Evolutionary conservation across 31 red algal species (phyloP).

Genomic region (Endocladia muricata): DNA sequence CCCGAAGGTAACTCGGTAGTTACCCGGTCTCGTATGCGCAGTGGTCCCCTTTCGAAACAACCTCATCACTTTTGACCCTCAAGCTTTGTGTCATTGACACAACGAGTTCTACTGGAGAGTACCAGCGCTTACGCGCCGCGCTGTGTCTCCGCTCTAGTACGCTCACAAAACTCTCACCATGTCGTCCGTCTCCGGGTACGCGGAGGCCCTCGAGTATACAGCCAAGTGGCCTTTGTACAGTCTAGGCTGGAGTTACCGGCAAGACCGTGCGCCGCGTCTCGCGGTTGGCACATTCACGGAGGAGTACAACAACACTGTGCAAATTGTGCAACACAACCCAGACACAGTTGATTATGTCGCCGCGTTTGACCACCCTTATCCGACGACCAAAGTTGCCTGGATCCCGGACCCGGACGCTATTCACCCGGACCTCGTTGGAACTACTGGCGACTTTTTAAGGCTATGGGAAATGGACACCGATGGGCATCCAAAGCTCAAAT

Average conservation of each 20-base stretch:
- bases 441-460: conserved; percentile 85
- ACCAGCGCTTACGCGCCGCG: too few species aligned
- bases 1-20: too few species aligned
- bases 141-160: too few species aligned
- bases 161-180: conserved; percentile 25
- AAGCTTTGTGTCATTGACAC: too few species aligned
- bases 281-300: conserved; percentile 78
- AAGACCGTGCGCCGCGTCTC: conserved; percentile 43
- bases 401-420: conserved; percentile 70
- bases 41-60: too few species aligned
- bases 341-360: conserved; percentile 28
- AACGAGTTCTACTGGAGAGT: too few species aligned
- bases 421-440: conserved; percentile 67
- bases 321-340: conserved; percentile 59
- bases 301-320: conserved; percentile 80
- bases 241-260: conserved; percentile 46
- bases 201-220: conserved; percentile 36
- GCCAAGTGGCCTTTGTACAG: conserved; percentile 48
- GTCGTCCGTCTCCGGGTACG: conserved; percentile 24
- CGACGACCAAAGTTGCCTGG: conserved; percentile 86
- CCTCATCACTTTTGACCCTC: too few species aligned
- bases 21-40: too few species aligned
- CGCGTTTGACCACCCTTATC: conserved; percentile 71
- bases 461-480: conserved; percentile 65
- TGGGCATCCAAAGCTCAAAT: conserved; percentile 31